Evolutionary conservation across 2,329 filamentous ascomycete genomes (phyloP).

Genomic region (Talaromyces sp.): DNA sequence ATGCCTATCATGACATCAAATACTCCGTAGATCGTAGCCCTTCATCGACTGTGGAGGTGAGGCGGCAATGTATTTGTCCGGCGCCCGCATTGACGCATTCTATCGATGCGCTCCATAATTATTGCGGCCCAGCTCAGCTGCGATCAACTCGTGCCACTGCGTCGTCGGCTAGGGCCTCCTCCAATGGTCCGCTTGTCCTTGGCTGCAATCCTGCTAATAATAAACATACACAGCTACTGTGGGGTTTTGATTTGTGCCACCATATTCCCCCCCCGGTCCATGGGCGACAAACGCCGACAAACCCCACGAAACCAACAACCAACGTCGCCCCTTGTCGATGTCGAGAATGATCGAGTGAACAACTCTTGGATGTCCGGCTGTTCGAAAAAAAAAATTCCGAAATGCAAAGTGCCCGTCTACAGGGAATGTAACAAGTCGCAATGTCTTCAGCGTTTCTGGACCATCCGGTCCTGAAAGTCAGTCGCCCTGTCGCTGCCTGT

Average conservation of each 20-base stretch:
- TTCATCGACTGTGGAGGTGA: neutral
- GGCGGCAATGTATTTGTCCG: neutral
- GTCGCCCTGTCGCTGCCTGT: constrained; percentile 73
- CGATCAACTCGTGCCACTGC: neutral
- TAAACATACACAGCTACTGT: neutral
- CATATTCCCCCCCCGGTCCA: neutral
- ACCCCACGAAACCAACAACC: neutral
- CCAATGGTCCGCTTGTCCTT: neutral
- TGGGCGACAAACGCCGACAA: neutral
- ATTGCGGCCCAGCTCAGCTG: neutral
- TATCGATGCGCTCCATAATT: neutral
- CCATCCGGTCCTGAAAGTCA: constrained; percentile 51
- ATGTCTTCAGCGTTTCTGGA: constrained; percentile 36
- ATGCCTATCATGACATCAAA: neutral
- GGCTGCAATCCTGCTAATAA: neutral
- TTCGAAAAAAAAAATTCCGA: neutral
- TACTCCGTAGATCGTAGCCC: neutral
- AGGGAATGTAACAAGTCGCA: constrained; percentile 15
- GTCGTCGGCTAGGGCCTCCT: neutral
- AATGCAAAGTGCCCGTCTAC: neutral
- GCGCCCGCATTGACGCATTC: neutral
- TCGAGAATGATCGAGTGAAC: neutral
- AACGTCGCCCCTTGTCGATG: neutral
- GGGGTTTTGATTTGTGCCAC: neutral
- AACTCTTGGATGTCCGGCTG: neutral